Evolutionary conservation across 208 protist species (phyloP), one percentile per base, ranked within the genome.

Genomic region (Leishmania lainsoni): DNA sequence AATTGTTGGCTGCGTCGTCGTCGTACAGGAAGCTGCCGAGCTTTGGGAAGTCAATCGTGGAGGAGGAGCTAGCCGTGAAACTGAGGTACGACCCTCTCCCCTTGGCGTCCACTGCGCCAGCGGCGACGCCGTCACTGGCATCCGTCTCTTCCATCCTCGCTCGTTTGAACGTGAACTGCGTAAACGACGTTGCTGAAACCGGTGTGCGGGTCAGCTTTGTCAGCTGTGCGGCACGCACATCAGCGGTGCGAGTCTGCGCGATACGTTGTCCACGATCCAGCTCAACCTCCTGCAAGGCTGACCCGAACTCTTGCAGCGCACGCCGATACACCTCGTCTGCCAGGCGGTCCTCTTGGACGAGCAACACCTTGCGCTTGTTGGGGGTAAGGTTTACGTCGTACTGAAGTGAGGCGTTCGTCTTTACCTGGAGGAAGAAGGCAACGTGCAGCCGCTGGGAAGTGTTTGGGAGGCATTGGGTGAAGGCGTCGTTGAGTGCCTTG

Each of bases 341-440:
- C 20, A 91, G 66, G 22, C 61, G 69, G 12, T 90, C 86, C 81
- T 92, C 91, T 58, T 90, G 75, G n/a, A 76, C 83, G 26, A 94
- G 68, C 51, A 92, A 58, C 65, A 93, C 91, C 81, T 93, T 92
- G 66, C 91, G 86, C 80, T 94, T 94, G 81, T 95, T 93, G 2
- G 94, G 94, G 9, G 88, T 83, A 29, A 97, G 80, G 79, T 97
- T 97, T 32, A 97, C 92, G 73, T 97, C 94, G 83, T 96, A 97
- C 54, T 75, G 72, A 77, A 90, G 56, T 52, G 48, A 74, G 20
- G 76, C 74, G 42, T 83, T 85, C 5, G 79, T 86, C 66, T 75
- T 76, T 3, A 97, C 35, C 56, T 91, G 85, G 65, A 97, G 78
- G 75, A 97, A 97, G 76, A 95, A 96, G 26, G 85, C 88, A 20